Conservation (phyloP, 164 flowering plant species). For the Berberis thunbergii region DNA sequence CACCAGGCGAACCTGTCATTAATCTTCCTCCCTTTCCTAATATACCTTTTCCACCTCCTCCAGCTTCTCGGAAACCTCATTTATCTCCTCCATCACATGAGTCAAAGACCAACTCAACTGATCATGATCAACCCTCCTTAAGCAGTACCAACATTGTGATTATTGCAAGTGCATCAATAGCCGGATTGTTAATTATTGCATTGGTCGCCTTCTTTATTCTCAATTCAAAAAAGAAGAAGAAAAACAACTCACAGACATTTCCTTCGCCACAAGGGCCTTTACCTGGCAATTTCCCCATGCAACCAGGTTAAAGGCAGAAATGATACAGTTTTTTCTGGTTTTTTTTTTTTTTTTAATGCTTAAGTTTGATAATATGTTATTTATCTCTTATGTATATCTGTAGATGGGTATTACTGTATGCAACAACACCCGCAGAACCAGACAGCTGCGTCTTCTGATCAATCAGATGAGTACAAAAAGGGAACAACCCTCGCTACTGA, state of each 20-base stretch:
- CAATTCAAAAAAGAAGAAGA: slow-evolving; percentile 21
- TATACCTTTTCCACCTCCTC: not conserved
- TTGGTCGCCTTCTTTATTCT: slow-evolving; percentile 23
- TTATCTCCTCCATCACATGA: not conserved
- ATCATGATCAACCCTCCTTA: not conserved
- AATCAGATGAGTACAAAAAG: too few species aligned
- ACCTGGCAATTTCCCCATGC: slow-evolving; percentile 12
- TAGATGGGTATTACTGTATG: slow-evolving; percentile 23
- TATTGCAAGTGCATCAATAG: slow-evolving; percentile 20
- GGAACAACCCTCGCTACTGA: slow-evolving; percentile 9
- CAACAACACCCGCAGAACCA: slow-evolving; percentile 1
- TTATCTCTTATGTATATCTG: slow-evolving; percentile 6
- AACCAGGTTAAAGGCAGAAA: slow-evolving; percentile 21
- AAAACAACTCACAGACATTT: slow-evolving; percentile 5
- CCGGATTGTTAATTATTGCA: slow-evolving; percentile 23
- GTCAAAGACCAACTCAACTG: not conserved
- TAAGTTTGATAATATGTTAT: not conserved
- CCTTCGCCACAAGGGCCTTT: slow-evolving; percentile 14
- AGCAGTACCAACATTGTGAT: slow-evolving; percentile 1
- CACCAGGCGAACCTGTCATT: not conserved
- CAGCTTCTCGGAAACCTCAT: not conserved
- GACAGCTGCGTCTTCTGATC: too few species aligned
- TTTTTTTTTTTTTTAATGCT: not conserved
- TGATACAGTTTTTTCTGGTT: not conserved
- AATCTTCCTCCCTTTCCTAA: not conserved